Percentiles rank a stretch among this genome's conserved stretches.
Evolutionary conservation across 2,329 filamentous ascomycete genomes (phyloP).

Genomic region (Botrytis galanthina): DNA sequence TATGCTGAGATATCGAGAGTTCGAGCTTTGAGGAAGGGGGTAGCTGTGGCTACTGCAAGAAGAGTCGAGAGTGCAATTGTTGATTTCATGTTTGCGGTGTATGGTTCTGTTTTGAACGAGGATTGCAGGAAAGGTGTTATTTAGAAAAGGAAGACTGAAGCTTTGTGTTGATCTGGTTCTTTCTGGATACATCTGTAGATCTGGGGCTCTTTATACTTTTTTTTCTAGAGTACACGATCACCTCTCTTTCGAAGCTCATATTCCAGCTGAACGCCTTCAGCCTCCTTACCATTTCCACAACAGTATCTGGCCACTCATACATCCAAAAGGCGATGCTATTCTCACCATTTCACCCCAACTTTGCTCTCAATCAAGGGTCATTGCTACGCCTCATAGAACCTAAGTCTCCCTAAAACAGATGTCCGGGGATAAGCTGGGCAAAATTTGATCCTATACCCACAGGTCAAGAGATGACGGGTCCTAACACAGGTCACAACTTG

Average conservation of each 20-base stretch:
- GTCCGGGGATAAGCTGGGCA: not conserved
- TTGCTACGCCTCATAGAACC: not conserved
- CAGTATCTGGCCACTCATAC: not conserved
- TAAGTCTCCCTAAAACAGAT: not conserved
- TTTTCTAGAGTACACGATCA: not conserved
- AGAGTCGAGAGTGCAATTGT: not conserved
- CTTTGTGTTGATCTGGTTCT: not conserved
- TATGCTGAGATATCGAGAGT: constrained; percentile 18
- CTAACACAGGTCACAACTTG: not conserved
- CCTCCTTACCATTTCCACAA: not conserved
- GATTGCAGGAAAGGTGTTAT: not conserved
- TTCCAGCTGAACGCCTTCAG: not conserved
- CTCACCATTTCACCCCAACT: not conserved
- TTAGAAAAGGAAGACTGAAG: not conserved
- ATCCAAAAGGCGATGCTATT: not conserved
- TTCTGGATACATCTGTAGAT: not conserved
- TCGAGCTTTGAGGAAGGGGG: constrained; percentile 12
- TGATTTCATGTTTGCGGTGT: constrained; percentile 11
- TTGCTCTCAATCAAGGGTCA: not conserved
- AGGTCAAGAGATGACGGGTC: not conserved
- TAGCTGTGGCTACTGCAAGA: not conserved
- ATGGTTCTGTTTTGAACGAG: not conserved
- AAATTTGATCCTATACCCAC: not conserved
- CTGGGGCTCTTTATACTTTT: not conserved
- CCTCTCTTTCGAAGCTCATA: not conserved